phyloP scores from a whole-genome alignment of 2,329 filamentous ascomycete genomes.

The Aspergillus caelatus region DNA sequence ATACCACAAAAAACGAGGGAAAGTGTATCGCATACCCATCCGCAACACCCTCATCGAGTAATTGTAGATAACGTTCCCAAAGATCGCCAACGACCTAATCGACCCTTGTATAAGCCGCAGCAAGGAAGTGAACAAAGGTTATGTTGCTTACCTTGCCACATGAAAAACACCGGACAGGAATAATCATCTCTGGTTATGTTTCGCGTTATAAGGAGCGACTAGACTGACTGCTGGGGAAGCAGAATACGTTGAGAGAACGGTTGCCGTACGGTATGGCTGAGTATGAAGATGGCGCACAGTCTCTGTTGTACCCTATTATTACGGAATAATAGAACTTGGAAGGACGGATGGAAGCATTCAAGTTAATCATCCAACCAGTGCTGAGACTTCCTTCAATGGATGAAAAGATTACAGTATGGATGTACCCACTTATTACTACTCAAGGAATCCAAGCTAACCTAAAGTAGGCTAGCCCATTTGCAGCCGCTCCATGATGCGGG shows the following conservation, averaged over 20 bases:
- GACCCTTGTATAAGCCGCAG: constrained; percentile 13
- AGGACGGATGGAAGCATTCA: not conserved
- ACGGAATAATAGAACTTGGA: not conserved
- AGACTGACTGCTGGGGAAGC: not conserved
- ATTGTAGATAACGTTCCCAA: constrained; percentile 91
- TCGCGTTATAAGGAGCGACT: not conserved
- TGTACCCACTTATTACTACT: not conserved
- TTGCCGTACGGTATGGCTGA: not conserved
- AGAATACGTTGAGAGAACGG: not conserved
- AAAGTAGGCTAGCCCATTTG: not conserved
- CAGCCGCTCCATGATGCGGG: not conserved
- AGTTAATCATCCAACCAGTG: not conserved
- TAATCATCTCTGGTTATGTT: constrained; percentile 72
- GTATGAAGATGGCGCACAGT: not conserved
- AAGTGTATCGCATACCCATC: constrained; percentile 65
- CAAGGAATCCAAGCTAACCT: not conserved
- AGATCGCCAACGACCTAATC: constrained; percentile 89
- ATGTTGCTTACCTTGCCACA: constrained; percentile 81
- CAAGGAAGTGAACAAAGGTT: not conserved
- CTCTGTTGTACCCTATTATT: not conserved
- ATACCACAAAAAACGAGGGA: not conserved
- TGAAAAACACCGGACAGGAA: constrained; percentile 97
- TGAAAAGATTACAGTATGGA: not conserved
- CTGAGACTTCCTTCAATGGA: not conserved
- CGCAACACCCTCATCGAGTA: constrained; percentile 75